Base-by-base conservation (phyloP, 257 asterid genomes). In the Primulina tabacum region DNA sequence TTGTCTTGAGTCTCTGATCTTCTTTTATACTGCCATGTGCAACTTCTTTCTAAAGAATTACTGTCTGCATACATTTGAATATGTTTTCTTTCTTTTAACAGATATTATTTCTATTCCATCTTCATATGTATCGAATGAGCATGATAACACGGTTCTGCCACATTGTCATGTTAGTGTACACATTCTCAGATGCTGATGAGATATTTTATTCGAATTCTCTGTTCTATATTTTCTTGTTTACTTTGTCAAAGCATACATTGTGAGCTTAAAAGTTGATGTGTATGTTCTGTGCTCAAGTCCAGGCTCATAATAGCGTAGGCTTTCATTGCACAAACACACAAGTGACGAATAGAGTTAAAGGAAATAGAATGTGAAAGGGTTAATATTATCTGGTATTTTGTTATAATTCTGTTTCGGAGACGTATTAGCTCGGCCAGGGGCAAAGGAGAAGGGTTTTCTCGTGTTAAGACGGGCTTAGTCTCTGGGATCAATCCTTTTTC, bases 121-220 rank as follows among this genome's bases (percentile, higher is more conserved):
- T 5, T 62, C 64, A 29, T 63, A 59, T 60, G 28, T 66, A 68
- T 50, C 7, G 72, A 70, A 56, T 65, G 66, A 18, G 37, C 28
- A 30, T 17, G 66, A 62, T 28, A 35, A 24, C 47, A 52, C 21
- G 78, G 65, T 52, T 53, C 38, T 60, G 29, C 67, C 47, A 4
- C 55, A 11, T 4, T 67, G 52, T 55, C n/a, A 55, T 50, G 29
- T 52, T 37, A 38, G 32, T 47, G 58, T 18, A 28, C 58, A 28
- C 58, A 57, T 69, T 62, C 17, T n/a, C 38, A 53, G 43, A 11
- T 68, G 29, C 73, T 50, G 78, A 70, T 61, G 68, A 68, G 73
- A 34, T 60, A 8, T 32, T 60, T 30, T 10, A 28, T 24, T 32
- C 18, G 35, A 34, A 12, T 59, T 59, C 7, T 59, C n/a, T 28